Evolutionary conservation across 1,284 basidiomycete genomes (phyloP), one percentile per base, ranked within the genome.

Genomic region (Austroboletus niveus): DNA sequence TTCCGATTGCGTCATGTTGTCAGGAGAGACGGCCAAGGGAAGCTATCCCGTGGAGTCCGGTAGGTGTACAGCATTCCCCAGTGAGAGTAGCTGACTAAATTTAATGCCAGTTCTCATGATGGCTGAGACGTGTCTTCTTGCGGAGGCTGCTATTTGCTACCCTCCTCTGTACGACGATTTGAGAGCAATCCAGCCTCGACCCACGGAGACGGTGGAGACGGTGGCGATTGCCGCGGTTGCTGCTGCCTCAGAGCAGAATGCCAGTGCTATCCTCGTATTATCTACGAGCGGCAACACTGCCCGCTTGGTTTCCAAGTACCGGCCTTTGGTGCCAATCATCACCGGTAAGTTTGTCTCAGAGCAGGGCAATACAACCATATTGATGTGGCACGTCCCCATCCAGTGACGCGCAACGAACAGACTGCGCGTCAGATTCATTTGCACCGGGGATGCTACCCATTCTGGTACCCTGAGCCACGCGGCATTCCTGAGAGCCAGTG

Each of bases 1-100:
- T 56, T 85, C 95, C 30, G 94, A 98, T 78, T 98, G 95, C 75
- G 94, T 98, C 70, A 98, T 98, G 94, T 78, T 98, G 70, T 97
- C 94, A 24, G 94, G 95, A 59, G 94, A 98, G 77, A 98, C 95
- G 49, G 94, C 94, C 57, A 98, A 98, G 80, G 94, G 94, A 59
- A 76, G 82, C 57, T 98, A 98, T 75, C 94, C 94, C 50, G 83
- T 95, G 66, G 85, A 94, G 72, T 94, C 96, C 52, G 92, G 92
- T 88, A 64, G 49, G 84, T 73, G 27, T 45, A 15, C 45, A 20
- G 30, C 41, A 44, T 42, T 22, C 24, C n/a, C 8, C 29, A 9
- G 54, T 49, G 14, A 6, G 45, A 8, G 35, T 12, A 20, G n/a
- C 27, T 41, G 10, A 39, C 60, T 66, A 31, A 71, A 47, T 30